Conservation (phyloP, 73 alveolate genomes). For the Diophrys sp. region DNA sequence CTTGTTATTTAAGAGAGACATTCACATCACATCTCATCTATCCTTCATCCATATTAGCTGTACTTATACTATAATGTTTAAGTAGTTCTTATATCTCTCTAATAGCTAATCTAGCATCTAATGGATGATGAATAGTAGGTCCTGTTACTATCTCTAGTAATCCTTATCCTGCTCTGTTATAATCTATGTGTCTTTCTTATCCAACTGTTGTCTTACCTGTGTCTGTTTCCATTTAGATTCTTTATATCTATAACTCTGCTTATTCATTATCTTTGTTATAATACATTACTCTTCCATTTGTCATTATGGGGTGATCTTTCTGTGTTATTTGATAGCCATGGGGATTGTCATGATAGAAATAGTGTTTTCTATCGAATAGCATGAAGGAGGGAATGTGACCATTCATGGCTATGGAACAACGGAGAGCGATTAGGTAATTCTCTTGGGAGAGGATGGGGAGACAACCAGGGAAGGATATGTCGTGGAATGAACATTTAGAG, state of each 20-base stretch:
- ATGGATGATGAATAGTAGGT: slow-evolving; percentile 57
- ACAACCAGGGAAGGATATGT: slow-evolving; percentile 58
- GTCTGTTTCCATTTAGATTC: slow-evolving; percentile 57
- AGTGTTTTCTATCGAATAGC: slow-evolving; percentile 60
- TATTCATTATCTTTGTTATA: slow-evolving; percentile 26
- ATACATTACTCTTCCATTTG: slow-evolving; percentile 30
- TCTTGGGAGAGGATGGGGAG: slow-evolving; percentile 54
- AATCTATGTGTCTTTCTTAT: slow-evolving; percentile 36
- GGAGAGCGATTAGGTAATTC: slow-evolving; percentile 34
- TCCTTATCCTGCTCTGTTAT: slow-evolving; percentile 64
- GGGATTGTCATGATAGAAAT: slow-evolving; percentile 57
- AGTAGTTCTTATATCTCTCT: slow-evolving; percentile 48
- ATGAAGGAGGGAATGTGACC: slow-evolving; percentile 24
- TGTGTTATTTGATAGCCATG: slow-evolving; percentile 63
- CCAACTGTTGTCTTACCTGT: slow-evolving; percentile 54
- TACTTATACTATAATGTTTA: slow-evolving; percentile 21
- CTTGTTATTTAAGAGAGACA: slow-evolving; percentile 34
- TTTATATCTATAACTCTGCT: slow-evolving; percentile 14
- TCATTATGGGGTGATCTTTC: slow-evolving; percentile 56
- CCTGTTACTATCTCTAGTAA: slow-evolving; percentile 58
- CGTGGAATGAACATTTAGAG: slow-evolving; percentile 31
- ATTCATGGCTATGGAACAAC: slow-evolving; percentile 44
- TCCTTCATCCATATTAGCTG: slow-evolving; percentile 41
- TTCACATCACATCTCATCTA: slow-evolving; percentile 66
- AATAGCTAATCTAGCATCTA: slow-evolving; percentile 44